Base-by-base conservation (phyloP, 805 yeast species). In the Hanseniaspora hatyaiensis region DNA sequence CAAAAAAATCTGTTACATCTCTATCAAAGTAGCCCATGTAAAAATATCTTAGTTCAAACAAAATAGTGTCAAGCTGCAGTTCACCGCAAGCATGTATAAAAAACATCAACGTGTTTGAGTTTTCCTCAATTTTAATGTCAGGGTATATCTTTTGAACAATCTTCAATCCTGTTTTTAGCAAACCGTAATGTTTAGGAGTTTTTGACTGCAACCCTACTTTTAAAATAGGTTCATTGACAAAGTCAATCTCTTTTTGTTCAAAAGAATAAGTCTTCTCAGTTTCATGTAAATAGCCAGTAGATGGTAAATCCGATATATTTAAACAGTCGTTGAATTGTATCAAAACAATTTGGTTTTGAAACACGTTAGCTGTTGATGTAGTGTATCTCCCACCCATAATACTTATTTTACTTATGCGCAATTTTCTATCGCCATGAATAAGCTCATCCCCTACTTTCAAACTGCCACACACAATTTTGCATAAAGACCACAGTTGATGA, bases 81-180 rank as follows among this genome's bases (percentile, higher is more conserved):
- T 92, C 97, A 6, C 98, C 98, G 8, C 85, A 75, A 0, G 92
- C 96, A 23, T 78, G 57, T 0, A 92, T 60, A 1, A 78, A 77
- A 59, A 82, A 85, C 55, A 87, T 96, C 2, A 96, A 96, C 44
- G 88, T 81, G 54, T 84, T 94, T 15, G 23, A 9, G 59, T 86
- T 95, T 1, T 82, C 85, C 52, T 72, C 76, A n/a, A 83, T 66
- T 18, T 71, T 71, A 31, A 78, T 69, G 3, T 87, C 80, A 8
- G 81, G 71, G 57, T 84, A 88, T 0, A 79, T 66, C 53, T 73
- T 74, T 55, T 72, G 72, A 24, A 83, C 64, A 49, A 69, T 73
- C 50, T 81, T 69, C 40, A 92, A 64, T 0, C 86, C 88, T n/a
- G 75, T 78, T 12, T 80, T 65, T 54, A 92, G 66, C 51, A 72